These are phyloP conservation scores for Fusarium sp. DNA, from an alignment of 2,329 filamentous ascomycete genomes.

Conservation along the genomic window DNA sequence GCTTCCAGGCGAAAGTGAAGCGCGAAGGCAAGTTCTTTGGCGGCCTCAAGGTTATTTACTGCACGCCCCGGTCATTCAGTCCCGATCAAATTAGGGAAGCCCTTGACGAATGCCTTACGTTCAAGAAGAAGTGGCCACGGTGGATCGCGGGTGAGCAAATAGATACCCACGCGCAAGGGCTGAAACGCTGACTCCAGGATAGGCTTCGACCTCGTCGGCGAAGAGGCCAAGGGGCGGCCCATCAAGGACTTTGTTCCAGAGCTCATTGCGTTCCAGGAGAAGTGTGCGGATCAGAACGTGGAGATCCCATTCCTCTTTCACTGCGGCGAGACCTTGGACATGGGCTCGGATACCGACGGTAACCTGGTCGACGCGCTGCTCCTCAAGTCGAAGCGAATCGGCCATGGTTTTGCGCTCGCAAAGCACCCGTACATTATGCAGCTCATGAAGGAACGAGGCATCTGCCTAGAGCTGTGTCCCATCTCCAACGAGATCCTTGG, in stretches of 20 bases:
- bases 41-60: slow-evolving; percentile 78
- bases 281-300: slow-evolving; percentile 60
- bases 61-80: slow-evolving; percentile 72
- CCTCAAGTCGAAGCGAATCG: slow-evolving; percentile 75
- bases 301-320: slow-evolving; percentile 81
- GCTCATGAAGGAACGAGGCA: slow-evolving; percentile 69
- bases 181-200: background rate
- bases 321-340: slow-evolving; percentile 79
- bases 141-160: slow-evolving; percentile 72
- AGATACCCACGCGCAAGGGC: background rate
- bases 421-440: slow-evolving; percentile 76
- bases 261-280: slow-evolving; percentile 66
- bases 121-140: slow-evolving; percentile 67
- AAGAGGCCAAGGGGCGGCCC: slow-evolving; percentile 72
- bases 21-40: slow-evolving; percentile 60
- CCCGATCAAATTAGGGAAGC: slow-evolving; percentile 60
- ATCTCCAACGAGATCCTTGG: slow-evolving; percentile 83
- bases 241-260: slow-evolving; percentile 66
- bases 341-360: slow-evolving; percentile 71
- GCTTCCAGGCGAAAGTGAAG: slow-evolving; percentile 56
- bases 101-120: slow-evolving; percentile 69
- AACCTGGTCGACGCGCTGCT: slow-evolving; percentile 78
- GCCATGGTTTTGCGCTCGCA: slow-evolving; percentile 78
- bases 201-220: slow-evolving; percentile 78
- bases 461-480: slow-evolving; percentile 81